Base-by-base conservation (phyloP, 306 rosid species). In the Prunus dulcis region DNA sequence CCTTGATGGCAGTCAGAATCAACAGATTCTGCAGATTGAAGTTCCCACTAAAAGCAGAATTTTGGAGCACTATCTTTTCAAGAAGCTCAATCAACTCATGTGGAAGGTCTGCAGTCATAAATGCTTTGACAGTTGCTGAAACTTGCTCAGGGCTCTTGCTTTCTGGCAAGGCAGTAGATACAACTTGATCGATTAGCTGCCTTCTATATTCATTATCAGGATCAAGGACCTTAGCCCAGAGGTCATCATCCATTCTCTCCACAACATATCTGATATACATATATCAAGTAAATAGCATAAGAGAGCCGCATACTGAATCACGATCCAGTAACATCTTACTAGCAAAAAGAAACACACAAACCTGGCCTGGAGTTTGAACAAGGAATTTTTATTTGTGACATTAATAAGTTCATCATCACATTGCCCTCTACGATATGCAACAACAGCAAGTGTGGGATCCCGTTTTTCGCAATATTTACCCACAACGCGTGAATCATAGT, bases 81-180 rank as follows among this genome's bases (percentile, higher is more conserved):
- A 96, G 99, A 73, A 96, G 99, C 82, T 96, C 98, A 84, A 96
- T 96, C 87, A 96, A 85, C 82, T 96, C 98, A 32, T 92, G 99
- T 67, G 99, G 98, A 76, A 96, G 87, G 88, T 96, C 99, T 7
- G 99, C 99, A 57, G 99, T 92, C 99, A 96, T 96, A 84, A 96
- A 96, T 67, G 99, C 99, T 90, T 92, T 92, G 64, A 96, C 99
- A 80, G 99, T 88, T 49, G 99, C 98, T 64, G 99, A 96, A 80
- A 96, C 99, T 86, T 96, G 99, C 67, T 96, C 98, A 23, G 99
- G 98, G 84, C 97, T 95, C 82, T 92, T 89, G 98, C 97, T 95
- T 87, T 95, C 99, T 46, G 99, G 96, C 78, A 95, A 86, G 78
- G 98, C 98, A 66, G 98, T 92, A 28, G 99, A 92, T 61, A 95